Conservation (phyloP, 345 rosid genomes). For the Eucalyptus melliodora region DNA sequence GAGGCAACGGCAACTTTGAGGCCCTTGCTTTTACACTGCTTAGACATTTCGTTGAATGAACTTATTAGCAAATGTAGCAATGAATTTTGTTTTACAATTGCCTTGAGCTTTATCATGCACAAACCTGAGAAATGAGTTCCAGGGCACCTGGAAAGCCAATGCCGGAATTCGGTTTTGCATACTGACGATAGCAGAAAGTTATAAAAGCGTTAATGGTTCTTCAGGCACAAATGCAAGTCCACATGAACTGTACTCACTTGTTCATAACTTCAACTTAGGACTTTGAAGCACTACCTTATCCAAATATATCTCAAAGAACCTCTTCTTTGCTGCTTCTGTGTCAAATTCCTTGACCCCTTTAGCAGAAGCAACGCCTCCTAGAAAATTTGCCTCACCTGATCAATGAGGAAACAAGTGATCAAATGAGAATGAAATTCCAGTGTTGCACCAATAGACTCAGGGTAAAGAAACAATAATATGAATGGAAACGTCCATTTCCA, state of each 20-base stretch:
- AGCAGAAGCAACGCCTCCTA: conserved; percentile 86
- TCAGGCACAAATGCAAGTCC: neutral
- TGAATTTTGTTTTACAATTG: neutral
- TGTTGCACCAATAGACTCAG: neutral
- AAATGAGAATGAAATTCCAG: neutral
- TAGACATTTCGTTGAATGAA: neutral
- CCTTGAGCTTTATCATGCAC: neutral
- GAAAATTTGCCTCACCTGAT: conserved; percentile 80
- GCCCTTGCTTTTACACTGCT: conserved; percentile 73
- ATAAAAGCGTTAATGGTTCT: neutral
- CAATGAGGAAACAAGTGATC: neutral
- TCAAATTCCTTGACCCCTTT: conserved; percentile 68
- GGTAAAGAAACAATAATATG: neutral
- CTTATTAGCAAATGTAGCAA: neutral
- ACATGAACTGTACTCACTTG: neutral
- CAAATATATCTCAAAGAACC: conserved; percentile 88
- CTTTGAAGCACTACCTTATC: conserved; percentile 45
- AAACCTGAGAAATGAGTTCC: conserved; percentile 84
- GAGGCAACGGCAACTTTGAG: conserved; percentile 96
- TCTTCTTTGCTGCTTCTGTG: conserved; percentile 57
- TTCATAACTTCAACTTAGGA: neutral
- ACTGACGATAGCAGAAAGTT: conserved; percentile 19
- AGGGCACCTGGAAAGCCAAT: conserved; percentile 93
- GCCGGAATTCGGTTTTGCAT: conserved; percentile 91
- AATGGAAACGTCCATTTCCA: neutral